phyloP scores from a whole-genome alignment of 1,139 yeast genomes.

The Debaryomyces sp. region DNA sequence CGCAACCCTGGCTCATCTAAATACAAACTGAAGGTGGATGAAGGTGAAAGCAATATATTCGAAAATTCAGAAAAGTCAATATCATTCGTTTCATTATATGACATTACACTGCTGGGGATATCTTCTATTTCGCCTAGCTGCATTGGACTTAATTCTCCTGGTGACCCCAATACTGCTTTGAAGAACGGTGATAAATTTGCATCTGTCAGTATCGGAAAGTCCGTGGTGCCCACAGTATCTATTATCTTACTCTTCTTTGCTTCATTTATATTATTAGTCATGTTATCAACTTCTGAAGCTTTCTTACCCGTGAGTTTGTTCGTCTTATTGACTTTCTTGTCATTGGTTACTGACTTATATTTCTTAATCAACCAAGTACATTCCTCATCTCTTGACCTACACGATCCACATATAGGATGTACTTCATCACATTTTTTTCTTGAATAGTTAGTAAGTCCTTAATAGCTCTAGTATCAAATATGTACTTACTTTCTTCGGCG shows the following conservation, averaged over 20 bases:
- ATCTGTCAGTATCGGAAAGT: neutral
- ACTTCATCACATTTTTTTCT: conserved; percentile 29
- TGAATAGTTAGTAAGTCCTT: neutral
- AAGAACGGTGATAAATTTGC: neutral
- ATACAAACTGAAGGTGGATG: conserved; percentile 18
- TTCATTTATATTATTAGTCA: neutral
- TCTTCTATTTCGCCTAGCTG: neutral
- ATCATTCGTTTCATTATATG: neutral
- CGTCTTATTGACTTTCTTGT: neutral
- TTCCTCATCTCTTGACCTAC: conserved; percentile 22
- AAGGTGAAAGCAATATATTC: conserved; percentile 11
- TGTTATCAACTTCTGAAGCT: neutral
- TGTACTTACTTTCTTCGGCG: conserved; percentile 11
- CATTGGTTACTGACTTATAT: neutral
- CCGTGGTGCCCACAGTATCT: neutral
- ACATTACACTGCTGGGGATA: neutral
- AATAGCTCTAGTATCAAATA: neutral
- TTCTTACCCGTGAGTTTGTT: neutral
- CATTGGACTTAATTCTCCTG: neutral
- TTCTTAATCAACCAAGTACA: conserved; percentile 19
- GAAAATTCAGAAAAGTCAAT: conserved; percentile 3
- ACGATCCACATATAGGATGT: conserved; percentile 28
- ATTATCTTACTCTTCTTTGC: neutral
- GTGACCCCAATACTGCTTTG: neutral
- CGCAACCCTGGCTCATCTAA: conserved; percentile 22